These are phyloP conservation scores for Nicotiana paniculata DNA, from an alignment of 257 asterid genomes.

Conservation along the genomic window DNA sequence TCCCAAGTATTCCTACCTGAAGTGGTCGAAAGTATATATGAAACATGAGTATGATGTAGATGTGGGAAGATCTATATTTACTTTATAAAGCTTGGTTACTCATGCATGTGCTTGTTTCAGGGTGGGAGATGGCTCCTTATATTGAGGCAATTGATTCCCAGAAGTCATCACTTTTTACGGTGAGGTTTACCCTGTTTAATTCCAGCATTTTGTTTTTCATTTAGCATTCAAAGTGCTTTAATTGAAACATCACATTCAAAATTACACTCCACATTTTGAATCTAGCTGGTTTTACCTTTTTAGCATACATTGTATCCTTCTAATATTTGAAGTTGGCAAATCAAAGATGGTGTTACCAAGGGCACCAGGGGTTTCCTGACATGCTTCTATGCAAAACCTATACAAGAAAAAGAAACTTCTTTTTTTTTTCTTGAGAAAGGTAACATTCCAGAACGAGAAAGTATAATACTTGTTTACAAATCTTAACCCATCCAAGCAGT, in stretches of 20 bases:
- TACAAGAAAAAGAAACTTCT: background rate
- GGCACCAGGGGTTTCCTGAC: background rate
- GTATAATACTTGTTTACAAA: background rate
- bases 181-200: conserved; percentile 5
- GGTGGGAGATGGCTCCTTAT: conserved; percentile 90
- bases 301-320: background rate
- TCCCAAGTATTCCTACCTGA: background rate
- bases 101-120: conserved; percentile 37
- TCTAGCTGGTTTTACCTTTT: background rate
- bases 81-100: background rate
- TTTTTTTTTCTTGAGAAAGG: too few relatives aligned
- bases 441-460: too few relatives aligned
- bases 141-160: conserved; percentile 95
- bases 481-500: background rate
- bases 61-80: background rate
- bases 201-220: background rate
- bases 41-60: background rate
- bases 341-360: background rate
- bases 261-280: background rate
- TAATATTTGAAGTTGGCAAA: background rate
- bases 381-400: background rate
- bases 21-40: background rate
- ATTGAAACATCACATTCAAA: background rate
- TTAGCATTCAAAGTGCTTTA: background rate
- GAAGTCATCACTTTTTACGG: conserved; percentile 56